Conservation (phyloP, 257 asterid species). For the Nicotiana sylvestris region DNA sequence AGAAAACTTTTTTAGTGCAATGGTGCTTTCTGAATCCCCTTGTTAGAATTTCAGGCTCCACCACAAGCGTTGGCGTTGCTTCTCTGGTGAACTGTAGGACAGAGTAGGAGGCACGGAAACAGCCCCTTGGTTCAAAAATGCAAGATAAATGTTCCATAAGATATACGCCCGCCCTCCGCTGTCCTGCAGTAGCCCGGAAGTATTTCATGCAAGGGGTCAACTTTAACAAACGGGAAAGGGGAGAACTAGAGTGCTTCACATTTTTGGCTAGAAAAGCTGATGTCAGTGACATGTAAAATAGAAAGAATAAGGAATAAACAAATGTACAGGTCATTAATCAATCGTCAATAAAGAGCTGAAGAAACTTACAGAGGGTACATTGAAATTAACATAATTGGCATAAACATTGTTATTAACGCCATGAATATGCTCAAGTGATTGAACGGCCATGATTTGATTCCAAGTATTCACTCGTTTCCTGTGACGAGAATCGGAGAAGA, state of each 20-base stretch:
- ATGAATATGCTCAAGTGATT: slow-evolving; percentile 26
- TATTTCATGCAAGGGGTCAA: neutral
- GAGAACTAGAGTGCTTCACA: too few relatives aligned
- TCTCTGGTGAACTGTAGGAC: neutral
- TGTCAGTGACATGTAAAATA: too few relatives aligned
- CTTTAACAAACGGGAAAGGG: neutral
- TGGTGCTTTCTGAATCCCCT: too few relatives aligned
- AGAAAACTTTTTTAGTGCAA: too few relatives aligned
- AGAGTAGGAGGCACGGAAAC: too few relatives aligned
- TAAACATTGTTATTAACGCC: slow-evolving; percentile 16
- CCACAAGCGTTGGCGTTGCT: neutral
- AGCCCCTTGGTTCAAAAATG: neutral
- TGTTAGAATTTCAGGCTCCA: too few relatives aligned
- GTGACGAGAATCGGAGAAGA: slow-evolving; percentile 22
- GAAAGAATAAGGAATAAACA: too few relatives aligned
- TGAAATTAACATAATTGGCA: slow-evolving; percentile 27
- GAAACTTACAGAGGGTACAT: slow-evolving; percentile 52
- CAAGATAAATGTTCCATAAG: neutral
- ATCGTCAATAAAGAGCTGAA: neutral
- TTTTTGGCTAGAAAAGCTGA: too few relatives aligned
- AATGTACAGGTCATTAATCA: neutral
- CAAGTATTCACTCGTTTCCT: slow-evolving; percentile 12
- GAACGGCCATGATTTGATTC: slow-evolving; percentile 18
- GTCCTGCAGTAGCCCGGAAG: neutral
- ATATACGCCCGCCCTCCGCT: neutral